These are phyloP conservation scores for Penicillium hordei DNA, from an alignment of 2,329 filamentous ascomycete genomes.

Conservation along the genomic window DNA sequence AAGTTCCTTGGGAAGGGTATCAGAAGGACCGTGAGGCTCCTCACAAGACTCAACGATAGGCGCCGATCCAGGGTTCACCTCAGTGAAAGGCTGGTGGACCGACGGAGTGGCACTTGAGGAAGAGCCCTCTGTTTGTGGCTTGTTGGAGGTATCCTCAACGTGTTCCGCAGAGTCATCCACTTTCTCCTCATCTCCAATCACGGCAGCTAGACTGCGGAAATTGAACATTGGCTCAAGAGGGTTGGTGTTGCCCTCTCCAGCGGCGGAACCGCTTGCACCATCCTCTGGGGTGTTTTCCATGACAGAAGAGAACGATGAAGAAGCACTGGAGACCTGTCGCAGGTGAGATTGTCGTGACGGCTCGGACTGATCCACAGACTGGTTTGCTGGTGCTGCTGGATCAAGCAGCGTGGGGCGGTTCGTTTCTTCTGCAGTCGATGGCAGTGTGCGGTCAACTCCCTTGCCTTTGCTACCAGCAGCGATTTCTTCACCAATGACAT, in stretches of 20 bases:
- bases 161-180: conserved; percentile 38
- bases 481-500: conserved; percentile 40
- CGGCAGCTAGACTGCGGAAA: conserved; percentile 80
- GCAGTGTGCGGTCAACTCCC: conserved; percentile 58
- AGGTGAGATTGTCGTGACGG: conserved; percentile 67
- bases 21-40: conserved; percentile 19
- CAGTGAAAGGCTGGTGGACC: conserved; percentile 14
- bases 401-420: conserved; percentile 7
- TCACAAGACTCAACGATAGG: conserved; percentile 11
- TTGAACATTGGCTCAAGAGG: conserved; percentile 82
- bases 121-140: conserved; percentile 25
- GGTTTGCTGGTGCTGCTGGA: conserved; percentile 2
- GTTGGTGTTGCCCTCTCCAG: conserved; percentile 48
- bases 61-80: conserved; percentile 10
- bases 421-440: conserved; percentile 24
- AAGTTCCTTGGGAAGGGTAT: conserved; percentile 36
- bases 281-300: conserved; percentile 58
- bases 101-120: conserved; percentile 22
- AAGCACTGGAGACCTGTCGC: conserved; percentile 82
- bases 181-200: conserved; percentile 69
- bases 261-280: conserved; percentile 48
- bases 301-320: conserved; percentile 76
- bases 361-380: conserved; percentile 39
- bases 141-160: conserved; percentile 36
- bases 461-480: conserved; percentile 63